A percentile compares a stretch with the other conserved stretches of the same genome.
These are phyloP conservation scores for Hirschfeldia incana DNA, from an alignment of 345 rosid genomes.

Conservation along the genomic window DNA sequence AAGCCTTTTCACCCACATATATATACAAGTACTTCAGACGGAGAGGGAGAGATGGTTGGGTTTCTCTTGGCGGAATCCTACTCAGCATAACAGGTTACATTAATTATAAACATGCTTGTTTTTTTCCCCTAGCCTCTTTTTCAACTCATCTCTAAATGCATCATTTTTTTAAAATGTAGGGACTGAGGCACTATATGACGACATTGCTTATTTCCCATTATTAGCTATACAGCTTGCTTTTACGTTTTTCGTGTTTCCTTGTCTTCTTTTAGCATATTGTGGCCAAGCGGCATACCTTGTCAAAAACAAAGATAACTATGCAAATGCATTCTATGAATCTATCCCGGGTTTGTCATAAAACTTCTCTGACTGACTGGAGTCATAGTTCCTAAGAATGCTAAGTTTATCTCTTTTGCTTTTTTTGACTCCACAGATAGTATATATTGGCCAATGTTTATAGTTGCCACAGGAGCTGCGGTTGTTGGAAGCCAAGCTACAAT, in stretches of 20 bases:
- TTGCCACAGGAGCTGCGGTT: not conserved
- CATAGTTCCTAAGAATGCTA: conserved; percentile 1
- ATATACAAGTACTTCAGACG: conserved; percentile 70
- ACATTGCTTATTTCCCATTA: conserved; percentile 86
- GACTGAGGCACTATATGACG: not conserved
- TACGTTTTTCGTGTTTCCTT: conserved; percentile 84
- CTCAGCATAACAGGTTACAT: conserved; percentile 74
- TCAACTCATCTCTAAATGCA: not conserved
- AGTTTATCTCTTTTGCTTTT: conserved; percentile 17
- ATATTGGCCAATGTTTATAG: not conserved
- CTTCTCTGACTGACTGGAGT: not conserved
- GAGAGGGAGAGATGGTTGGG: conserved; percentile 68
- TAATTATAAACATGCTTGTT: not conserved
- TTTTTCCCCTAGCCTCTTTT: not conserved
- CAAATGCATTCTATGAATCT: conserved; percentile 79
- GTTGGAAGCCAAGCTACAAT: not conserved
- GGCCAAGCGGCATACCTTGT: conserved; percentile 98
- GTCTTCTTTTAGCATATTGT: conserved; percentile 89
- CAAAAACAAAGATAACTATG: conserved; percentile 52
- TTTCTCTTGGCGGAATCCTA: conserved; percentile 89
- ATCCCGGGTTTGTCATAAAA: conserved; percentile 62
- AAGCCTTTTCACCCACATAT: conserved; percentile 84
- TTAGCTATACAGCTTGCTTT: conserved; percentile 85
- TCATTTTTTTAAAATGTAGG: conserved; percentile 25
- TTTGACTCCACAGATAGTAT: not conserved